Percentiles rank a stretch among this genome's conserved stretches.
Conservation (phyloP, 805 yeast genomes). For the Teunomyces stri region DNA sequence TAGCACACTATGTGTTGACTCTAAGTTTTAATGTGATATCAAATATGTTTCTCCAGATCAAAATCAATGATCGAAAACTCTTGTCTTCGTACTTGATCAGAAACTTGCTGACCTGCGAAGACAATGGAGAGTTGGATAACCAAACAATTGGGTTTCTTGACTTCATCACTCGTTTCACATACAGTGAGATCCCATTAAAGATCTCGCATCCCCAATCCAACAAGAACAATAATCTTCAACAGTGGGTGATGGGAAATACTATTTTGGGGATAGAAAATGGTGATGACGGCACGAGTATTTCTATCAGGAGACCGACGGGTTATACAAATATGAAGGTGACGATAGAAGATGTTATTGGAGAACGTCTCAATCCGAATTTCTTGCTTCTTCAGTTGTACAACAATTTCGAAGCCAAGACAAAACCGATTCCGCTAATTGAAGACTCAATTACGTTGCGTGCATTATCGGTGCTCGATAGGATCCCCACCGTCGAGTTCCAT, state of each 20-base stretch:
- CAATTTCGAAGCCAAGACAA: slow-evolving; percentile 29
- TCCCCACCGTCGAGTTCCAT: slow-evolving; percentile 75
- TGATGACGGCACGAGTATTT: slow-evolving; percentile 39
- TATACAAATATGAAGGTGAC: slow-evolving; percentile 45
- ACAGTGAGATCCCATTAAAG: slow-evolving; percentile 57
- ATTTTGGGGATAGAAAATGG: slow-evolving; percentile 58
- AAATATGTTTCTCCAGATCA: slow-evolving; percentile 69
- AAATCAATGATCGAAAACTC: slow-evolving; percentile 53
- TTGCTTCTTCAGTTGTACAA: slow-evolving; percentile 51
- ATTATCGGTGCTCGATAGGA: slow-evolving; percentile 61
- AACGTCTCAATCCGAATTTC: slow-evolving; percentile 38
- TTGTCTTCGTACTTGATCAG: slow-evolving; percentile 63
- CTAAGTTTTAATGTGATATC: slow-evolving; percentile 68
- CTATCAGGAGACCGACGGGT: slow-evolving; percentile 68
- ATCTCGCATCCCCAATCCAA: slow-evolving; percentile 17
- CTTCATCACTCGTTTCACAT: slow-evolving; percentile 63
- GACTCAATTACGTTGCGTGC: slow-evolving; percentile 49
- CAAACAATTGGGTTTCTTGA: slow-evolving; percentile 66
- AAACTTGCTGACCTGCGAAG: slow-evolving; percentile 40
- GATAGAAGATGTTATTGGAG: slow-evolving; percentile 29
- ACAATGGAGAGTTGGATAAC: slow-evolving; percentile 35
- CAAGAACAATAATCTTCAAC: slow-evolving; percentile 20
- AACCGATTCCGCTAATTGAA: slow-evolving; percentile 52
- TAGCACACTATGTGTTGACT: slow-evolving; percentile 59
- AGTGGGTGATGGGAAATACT: slow-evolving; percentile 63